Evolutionary conservation across 2,329 filamentous ascomycete species (phyloP), one percentile per base, ranked within the genome.

Genomic region (Lasiodiplodia gonubiensis): DNA sequence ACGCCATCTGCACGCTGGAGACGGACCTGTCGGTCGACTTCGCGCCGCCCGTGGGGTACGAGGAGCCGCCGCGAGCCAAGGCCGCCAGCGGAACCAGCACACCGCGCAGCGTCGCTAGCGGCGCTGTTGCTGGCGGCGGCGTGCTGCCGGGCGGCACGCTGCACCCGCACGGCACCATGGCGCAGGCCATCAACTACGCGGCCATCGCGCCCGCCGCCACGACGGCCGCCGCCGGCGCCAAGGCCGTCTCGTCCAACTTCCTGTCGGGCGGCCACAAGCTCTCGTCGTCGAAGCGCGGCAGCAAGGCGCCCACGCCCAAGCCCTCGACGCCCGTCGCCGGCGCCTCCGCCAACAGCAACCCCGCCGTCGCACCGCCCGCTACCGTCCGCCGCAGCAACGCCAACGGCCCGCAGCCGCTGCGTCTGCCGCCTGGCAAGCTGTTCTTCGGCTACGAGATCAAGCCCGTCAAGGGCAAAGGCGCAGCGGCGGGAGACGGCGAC

Each of bases 11-110:
- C 74, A 96, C 97, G 80, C 90, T 97, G 66, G 95, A 99, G 81
- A 99, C 95, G 0, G 95, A 99, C 82, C 87, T 99, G 14, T 93
- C 93, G 67, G 95, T 99, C 70, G 95, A 99, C 75, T 99, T 99
- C 77, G 95, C 94, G 2, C 86, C 95, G 3, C 95, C 95, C 0
- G 88, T 99, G 2, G 95, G 95, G 70, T 99, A 98, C 75, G 92
- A 97, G 70, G 94, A 98, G 78, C 93, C 94, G 0, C 88, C 91
- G 74, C 88, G 86, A 33, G 30, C 30, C 68, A 80, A 91, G 71
- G n/a, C 46, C 16, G 79, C 78, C 30, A 95, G 92, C 72, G 94
- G 94, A n/a, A 94, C 93, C 21, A 94, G 90, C 80, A 97, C 94
- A 18, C 93, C 94, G 1, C 84, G 89, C 61, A 95, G 91, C 74